Evolutionary conservation across 148 eudicot species (phyloP), one percentile per base, ranked within the genome.

Genomic region (Rhododendron mucronatum): DNA sequence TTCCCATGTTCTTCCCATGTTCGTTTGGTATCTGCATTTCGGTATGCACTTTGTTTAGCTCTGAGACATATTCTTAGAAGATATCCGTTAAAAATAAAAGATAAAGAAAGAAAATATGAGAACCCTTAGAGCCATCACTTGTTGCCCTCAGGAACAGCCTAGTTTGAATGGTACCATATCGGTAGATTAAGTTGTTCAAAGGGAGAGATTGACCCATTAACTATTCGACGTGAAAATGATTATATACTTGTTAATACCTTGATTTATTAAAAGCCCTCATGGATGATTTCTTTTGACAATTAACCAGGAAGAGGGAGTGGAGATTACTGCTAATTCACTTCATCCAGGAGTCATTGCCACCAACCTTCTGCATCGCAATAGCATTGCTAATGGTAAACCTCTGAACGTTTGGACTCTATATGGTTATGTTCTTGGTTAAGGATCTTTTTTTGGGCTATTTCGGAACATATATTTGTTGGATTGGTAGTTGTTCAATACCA

Each of bases 321-420:
- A 93, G 83, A 91, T 96, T 81, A 93, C 76, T 33, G 18, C 41
- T 71, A 71, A 71, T 71, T 71, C 76, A 33, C 9, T 71, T 14
- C 76, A 71, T 83, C 99, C 99, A 18, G 99, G 99, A 84, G 87
- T 93, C 57, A 93, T 96, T 85, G 90, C 91, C 69, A 96, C 99
- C 74, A 26, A 67, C 87, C 91, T 93, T 86, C 93, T 93, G 55
- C 94, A 94, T 73, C 91, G 94, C 90, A 90, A 48, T 53, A 39
- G 91, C 75, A 37, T 92, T 48, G 14, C 94, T 50, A 86, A 89
- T 80, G 93, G 99, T 96, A 89, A 87, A 65, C 61, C 53, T 61
- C 39, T 59, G 9, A 59, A 59, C 2, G 9, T 20, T 59, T 21
- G 26, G 26, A 59, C 26, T 59, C 65, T 59, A 6, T 59, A 59